These are phyloP conservation scores for Blyttiomyces sp. DNA, from an alignment of 371 early-diverging fungal species.

Conservation along the genomic window DNA sequence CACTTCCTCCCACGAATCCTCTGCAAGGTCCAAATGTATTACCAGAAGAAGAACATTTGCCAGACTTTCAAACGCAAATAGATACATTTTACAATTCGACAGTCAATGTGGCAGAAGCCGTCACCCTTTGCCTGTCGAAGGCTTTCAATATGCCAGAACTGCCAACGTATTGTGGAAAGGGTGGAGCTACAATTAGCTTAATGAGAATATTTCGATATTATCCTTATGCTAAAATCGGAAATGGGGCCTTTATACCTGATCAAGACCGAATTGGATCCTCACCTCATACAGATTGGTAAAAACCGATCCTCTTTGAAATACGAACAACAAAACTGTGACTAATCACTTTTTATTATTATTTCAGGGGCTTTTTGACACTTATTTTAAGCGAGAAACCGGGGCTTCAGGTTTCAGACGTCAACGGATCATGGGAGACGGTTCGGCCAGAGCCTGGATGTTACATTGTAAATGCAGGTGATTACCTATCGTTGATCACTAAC, in stretches of 20 bases:
- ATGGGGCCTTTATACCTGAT: not conserved
- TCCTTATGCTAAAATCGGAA: constrained; percentile 29
- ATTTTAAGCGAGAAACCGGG: constrained; percentile 46
- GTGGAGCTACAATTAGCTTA: constrained; percentile 44
- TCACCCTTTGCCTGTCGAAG: constrained; percentile 29
- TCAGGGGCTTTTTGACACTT: constrained; percentile 57
- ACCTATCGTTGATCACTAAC: constrained; percentile 47
- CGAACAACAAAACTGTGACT: too few relatives aligned
- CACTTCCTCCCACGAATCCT: constrained; percentile 25
- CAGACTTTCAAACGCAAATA: not conserved
- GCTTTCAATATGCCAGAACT: constrained; percentile 20
- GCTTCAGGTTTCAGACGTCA: constrained; percentile 33
- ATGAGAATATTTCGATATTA: constrained; percentile 54
- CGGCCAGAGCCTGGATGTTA: constrained; percentile 38
- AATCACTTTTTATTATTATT: too few relatives aligned
- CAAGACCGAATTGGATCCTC: constrained; percentile 32
- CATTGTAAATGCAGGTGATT: constrained; percentile 59
- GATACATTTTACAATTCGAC: constrained; percentile 36
- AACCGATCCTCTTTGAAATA: too few relatives aligned
- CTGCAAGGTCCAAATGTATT: constrained; percentile 52
- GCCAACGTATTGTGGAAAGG: constrained; percentile 19
- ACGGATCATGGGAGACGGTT: constrained; percentile 41
- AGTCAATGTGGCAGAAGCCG: constrained; percentile 32
- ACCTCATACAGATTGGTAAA: constrained; percentile 55
- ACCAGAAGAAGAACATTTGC: constrained; percentile 33